A percentile compares a stretch with the other conserved stretches of the same genome.
phyloP scores from a whole-genome alignment of 2,329 filamentous ascomycete species.

The Colletotrichum liaoningense region DNA sequence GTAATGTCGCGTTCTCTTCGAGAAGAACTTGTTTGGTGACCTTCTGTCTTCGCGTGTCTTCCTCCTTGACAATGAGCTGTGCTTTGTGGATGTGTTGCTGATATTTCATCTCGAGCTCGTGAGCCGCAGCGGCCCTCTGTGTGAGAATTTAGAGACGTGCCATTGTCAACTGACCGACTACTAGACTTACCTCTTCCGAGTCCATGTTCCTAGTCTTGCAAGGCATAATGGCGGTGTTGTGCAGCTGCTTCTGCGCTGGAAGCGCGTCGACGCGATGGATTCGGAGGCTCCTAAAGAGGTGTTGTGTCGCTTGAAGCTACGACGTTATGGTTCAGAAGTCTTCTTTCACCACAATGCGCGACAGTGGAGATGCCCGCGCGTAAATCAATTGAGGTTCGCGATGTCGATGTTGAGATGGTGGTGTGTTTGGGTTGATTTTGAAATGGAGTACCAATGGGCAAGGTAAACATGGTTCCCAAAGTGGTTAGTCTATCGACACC shows the following conservation, averaged over 20 bases:
- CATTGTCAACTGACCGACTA: not conserved
- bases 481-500: slow-evolving; percentile 11
- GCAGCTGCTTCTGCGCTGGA: slow-evolving; percentile 22
- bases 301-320: not conserved
- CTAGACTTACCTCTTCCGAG: slow-evolving; percentile 29
- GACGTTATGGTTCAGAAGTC: not conserved
- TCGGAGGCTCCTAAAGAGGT: not conserved
- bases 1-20: slow-evolving; percentile 78
- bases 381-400: not conserved
- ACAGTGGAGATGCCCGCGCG: slow-evolving; percentile 5
- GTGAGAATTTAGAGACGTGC: not conserved
- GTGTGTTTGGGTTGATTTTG: slow-evolving; percentile 24
- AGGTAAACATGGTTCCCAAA: slow-evolving; percentile 47
- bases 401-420: slow-evolving; percentile 5
- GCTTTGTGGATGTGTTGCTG: slow-evolving; percentile 73
- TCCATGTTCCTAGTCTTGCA: slow-evolving; percentile 35
- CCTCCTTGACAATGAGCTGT: slow-evolving; percentile 77
- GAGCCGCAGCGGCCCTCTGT: slow-evolving; percentile 59
- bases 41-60: slow-evolving; percentile 77
- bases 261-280: slow-evolving; percentile 11
- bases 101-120: slow-evolving; percentile 76
- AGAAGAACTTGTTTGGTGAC: slow-evolving; percentile 78
- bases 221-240: slow-evolving; percentile 22
- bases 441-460: not conserved
- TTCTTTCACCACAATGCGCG: not conserved